Conservation (phyloP, 768 basidiomycete genomes). For the Hypsizygus marmoreus region DNA sequence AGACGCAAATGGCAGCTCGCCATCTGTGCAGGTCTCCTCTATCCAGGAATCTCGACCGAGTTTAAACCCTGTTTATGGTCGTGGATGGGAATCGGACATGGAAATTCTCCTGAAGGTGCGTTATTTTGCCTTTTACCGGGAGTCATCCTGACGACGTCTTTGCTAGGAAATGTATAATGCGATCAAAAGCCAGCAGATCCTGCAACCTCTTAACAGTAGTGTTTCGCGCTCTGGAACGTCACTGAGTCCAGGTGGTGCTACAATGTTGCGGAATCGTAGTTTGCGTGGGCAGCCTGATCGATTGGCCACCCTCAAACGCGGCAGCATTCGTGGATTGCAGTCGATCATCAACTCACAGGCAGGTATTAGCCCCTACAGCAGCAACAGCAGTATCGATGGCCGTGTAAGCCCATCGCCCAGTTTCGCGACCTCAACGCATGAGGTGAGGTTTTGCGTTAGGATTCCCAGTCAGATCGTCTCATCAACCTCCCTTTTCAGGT, state of each 20-base stretch:
- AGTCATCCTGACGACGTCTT: conserved; percentile 2
- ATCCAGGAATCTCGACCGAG: conserved; percentile 34
- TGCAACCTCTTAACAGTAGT: conserved; percentile 70
- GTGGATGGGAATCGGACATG: conserved; percentile 85
- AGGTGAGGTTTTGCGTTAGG: conserved; percentile 47
- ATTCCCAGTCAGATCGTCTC: too few relatives aligned
- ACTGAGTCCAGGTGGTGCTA: conserved; percentile 53
- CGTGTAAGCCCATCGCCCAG: conserved; percentile 94
- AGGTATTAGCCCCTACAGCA: conserved; percentile 82
- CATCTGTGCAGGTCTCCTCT: conserved; percentile 59
- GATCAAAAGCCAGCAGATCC: conserved; percentile 87
- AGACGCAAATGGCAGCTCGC: conserved; percentile 61
- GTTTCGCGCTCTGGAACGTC: conserved; percentile 55
- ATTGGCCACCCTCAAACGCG: conserved; percentile 78
- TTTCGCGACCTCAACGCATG: conserved; percentile 86
- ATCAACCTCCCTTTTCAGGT: conserved; percentile 36
- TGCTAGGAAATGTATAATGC: conserved; percentile 90
- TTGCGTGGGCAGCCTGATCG: conserved; percentile 72
- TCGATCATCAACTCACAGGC: conserved; percentile 69
- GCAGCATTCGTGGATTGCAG: conserved; percentile 87
- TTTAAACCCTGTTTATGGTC: conserved; percentile 50
- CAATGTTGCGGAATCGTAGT: conserved; percentile 67
- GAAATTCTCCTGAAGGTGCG: conserved; percentile 82
- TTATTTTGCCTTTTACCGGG: background rate
- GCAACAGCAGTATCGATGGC: conserved; percentile 82